Evolutionary conservation across 768 basidiomycete species (phyloP), one percentile per base, ranked within the genome.

Genomic region (Albatrellus ellisii): DNA sequence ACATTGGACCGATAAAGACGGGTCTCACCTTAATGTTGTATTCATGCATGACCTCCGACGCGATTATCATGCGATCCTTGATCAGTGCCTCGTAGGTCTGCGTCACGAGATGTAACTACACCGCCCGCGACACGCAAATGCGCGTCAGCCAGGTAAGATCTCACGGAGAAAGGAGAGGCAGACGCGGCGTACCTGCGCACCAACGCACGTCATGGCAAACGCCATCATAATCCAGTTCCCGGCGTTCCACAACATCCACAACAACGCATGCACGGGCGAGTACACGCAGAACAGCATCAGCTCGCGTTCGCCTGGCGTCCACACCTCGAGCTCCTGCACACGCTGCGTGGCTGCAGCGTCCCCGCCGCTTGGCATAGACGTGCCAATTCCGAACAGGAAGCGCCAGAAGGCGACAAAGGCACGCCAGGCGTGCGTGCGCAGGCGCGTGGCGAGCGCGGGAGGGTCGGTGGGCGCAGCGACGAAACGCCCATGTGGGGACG

Each of bases 11-110:
- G 18, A 46, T 32, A n/a, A 15, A 25, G 9, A 17, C 6, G 6
- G 14, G 15, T n/a, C 76, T 28, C 49, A 86, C 87, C 61, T 73
- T 75, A 56, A 76, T 66, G 47, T 90, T 82, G 52, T 90, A 90
- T 59, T 90, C 87, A 52, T 76, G 72, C 70, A 90, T 68, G 14
- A 88, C 82, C 55, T 89, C 87, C 2, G 79, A 72, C 8, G 81
- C 71, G 44, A 90, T 70, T 36, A 85, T 73, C 29, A 69, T 73
- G 49, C 69, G 75, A 62, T 90, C 87, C 55, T 84, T 88, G 14
- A 89, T 37, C 45, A 87, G 55, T 1, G 67, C 64, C 26, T 72
- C 70, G 59, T 80, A 90, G 35, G 72, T 69, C 39, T 63, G 63
- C 10, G 64, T 70, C 47, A 77, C 49, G 8, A 56, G 60, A 40